Evolutionary conservation across 2,329 filamentous ascomycete genomes (phyloP), one percentile per base, ranked within the genome.

Genomic region (Elsinoe australis): DNA sequence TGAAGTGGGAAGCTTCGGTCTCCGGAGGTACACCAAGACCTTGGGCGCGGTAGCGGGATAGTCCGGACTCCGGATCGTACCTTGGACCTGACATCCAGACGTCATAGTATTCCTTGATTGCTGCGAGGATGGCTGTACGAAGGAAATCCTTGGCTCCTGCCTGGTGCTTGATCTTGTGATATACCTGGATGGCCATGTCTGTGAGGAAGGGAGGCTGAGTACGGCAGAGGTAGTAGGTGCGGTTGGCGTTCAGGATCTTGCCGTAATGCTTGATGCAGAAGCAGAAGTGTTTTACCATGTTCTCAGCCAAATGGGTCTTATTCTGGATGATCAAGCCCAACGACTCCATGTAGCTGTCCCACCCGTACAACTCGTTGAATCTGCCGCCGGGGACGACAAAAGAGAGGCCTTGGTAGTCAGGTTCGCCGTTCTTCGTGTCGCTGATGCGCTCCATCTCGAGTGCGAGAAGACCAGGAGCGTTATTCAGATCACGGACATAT

Each of bases 331-430:
- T 72, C 51, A 98, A 75, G 14, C 92, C 92, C 2, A 96, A 73
- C 4, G 90, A 92, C 64, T 90, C 87, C 88, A 98, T 96, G 71
- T 96, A 98, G 64, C 88, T 95, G 67, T 98, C 92, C 92, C 92
- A 98, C 38, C 90, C 90, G 63, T 98, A 98, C 17, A 98, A 70
- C 66, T 98, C 92, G 67, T 98, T 98, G 80, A 98, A 98, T 22
- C 92, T 80, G 18, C 92, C 92, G 51, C 92, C 92, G 0, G 92
- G 92, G 2, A 98, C 92, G n/a, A 96, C 88, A 58, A 96, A 98
- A 0, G 92, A 90, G 51, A 94, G 74, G 2, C 92, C 92, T 28
- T 76, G 75, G 32, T 94, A 71, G 3, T 83, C 83, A 53, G 78
- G 79, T 62, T 85, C 74, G 31, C 82, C 82, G 2, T 84, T 85